phyloP scores from a whole-genome alignment of 768 basidiomycete genomes.

The Termitomyces sp. region DNA sequence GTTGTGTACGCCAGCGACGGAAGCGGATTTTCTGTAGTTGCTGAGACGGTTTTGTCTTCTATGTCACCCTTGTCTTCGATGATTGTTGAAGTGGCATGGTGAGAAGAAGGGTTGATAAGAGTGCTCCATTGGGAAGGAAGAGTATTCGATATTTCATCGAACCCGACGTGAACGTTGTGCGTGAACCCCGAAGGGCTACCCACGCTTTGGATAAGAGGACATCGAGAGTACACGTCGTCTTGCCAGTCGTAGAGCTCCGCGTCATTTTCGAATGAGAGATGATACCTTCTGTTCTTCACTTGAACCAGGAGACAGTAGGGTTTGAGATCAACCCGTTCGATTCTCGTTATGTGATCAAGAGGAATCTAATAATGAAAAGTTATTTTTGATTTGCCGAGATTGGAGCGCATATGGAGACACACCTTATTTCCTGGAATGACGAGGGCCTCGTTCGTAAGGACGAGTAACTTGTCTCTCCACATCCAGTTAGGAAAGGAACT shows the following conservation, averaged over 20 bases:
- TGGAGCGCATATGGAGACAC: not conserved
- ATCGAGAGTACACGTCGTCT: slow-evolving; percentile 37
- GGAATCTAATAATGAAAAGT: slow-evolving; percentile 15
- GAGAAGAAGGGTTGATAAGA: slow-evolving; percentile 2
- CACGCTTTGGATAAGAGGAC: slow-evolving; percentile 28
- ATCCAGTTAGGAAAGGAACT: slow-evolving; percentile 13
- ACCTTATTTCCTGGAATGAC: slow-evolving; percentile 15
- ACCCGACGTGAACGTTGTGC: slow-evolving; percentile 35
- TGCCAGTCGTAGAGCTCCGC: slow-evolving; percentile 40
- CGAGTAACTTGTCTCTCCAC: slow-evolving; percentile 16
- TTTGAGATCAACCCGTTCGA: slow-evolving; percentile 33
- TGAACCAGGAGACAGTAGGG: slow-evolving; percentile 30
- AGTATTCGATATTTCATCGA: slow-evolving; percentile 21
- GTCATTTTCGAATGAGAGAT: slow-evolving; percentile 32
- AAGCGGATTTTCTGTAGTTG: not conserved
- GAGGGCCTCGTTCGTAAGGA: slow-evolving; percentile 15
- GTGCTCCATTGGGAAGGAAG: slow-evolving; percentile 13
- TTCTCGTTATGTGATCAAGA: slow-evolving; percentile 27
- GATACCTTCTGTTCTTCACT: slow-evolving; percentile 25
- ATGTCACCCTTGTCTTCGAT: slow-evolving; percentile 4
- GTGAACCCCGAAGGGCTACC: slow-evolving; percentile 31
- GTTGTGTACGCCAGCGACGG: slow-evolving; percentile 12
- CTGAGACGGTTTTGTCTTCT: not conserved
- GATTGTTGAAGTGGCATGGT: not conserved
- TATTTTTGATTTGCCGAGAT: not conserved